phyloP scores from a whole-genome alignment of 768 basidiomycete species.

The Suillus lakei region DNA sequence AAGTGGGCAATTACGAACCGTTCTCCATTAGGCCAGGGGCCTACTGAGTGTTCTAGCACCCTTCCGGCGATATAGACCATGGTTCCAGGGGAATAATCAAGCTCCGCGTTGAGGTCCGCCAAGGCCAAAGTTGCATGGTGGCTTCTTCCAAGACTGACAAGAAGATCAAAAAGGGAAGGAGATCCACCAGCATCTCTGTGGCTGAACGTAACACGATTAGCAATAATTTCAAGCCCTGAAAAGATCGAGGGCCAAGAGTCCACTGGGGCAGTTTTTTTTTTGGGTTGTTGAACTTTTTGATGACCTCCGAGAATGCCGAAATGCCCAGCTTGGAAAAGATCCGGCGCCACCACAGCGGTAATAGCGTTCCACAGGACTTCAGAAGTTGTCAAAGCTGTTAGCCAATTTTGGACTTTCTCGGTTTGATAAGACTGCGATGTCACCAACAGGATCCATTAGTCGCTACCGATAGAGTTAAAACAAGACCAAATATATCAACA shows the following conservation, averaged over 20 bases:
- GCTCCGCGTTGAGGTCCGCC: too few relatives aligned
- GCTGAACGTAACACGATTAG: constrained; percentile 1
- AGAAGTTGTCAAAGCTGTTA: not conserved
- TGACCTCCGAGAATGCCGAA: not conserved
- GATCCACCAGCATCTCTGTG: constrained; percentile 1
- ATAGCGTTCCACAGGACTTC: not conserved
- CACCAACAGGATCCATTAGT: not conserved
- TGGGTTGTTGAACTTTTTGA: not conserved
- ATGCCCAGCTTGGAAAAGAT: not conserved
- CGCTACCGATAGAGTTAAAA: not conserved
- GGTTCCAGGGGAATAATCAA: too few relatives aligned
- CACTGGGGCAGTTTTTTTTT: not conserved
- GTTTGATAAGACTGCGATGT: not conserved
- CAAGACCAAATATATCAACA: not conserved
- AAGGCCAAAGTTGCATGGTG: too few relatives aligned
- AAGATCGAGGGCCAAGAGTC: constrained; percentile 9
- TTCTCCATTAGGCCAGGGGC: too few relatives aligned
- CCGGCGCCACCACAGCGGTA: not conserved
- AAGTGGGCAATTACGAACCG: too few relatives aligned
- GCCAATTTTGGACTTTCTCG: not conserved
- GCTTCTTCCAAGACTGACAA: too few relatives aligned
- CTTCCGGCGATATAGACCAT: too few relatives aligned
- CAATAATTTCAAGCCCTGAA: constrained; percentile 6
- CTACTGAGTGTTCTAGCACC: too few relatives aligned
- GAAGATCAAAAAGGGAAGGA: too few relatives aligned